Conservation (phyloP, 1,284 basidiomycete species). For the Agroathelia rolfsii region DNA sequence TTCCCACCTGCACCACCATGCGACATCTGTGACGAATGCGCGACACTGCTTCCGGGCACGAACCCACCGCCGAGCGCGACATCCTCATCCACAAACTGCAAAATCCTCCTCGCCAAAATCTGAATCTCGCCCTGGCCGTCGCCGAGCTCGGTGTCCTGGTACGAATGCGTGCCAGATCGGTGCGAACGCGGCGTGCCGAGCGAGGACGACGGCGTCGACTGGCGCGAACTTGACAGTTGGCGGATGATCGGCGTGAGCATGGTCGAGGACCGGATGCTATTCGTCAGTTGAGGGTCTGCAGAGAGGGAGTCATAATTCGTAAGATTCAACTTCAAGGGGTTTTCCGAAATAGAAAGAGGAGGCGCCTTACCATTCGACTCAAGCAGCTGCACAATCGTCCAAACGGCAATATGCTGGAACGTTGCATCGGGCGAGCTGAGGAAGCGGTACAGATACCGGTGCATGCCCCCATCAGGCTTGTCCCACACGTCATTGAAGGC, state of each 20-base stretch:
- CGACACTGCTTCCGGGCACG: conserved; percentile 51
- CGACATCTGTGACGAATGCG: conserved; percentile 54
- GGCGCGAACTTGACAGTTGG: conserved; percentile 66
- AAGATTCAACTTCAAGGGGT: conserved; percentile 1
- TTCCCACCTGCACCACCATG: conserved; percentile 21
- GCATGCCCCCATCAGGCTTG: conserved; percentile 94
- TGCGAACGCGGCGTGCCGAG: conserved; percentile 68
- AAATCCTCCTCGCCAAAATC: conserved; percentile 71
- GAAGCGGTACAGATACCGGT: conserved; percentile 92
- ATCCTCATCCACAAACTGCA: conserved; percentile 77
- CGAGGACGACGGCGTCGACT: conserved; percentile 63
- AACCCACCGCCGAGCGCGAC: conserved; percentile 44
- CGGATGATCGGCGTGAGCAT: conserved; percentile 80
- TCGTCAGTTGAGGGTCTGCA: conserved; percentile 78
- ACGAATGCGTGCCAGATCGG: conserved; percentile 55
- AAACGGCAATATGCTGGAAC: conserved; percentile 99
- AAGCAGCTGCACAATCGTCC: conserved; percentile 95
- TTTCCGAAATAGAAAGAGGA: neutral
- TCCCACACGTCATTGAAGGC: conserved; percentile 99
- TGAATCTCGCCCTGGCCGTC: conserved; percentile 86
- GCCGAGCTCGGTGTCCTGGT: conserved; percentile 73
- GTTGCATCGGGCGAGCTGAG: conserved; percentile 93
- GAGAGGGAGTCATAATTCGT: conserved; percentile 9
- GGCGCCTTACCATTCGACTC: conserved; percentile 73
- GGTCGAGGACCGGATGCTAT: conserved; percentile 78